Base-by-base conservation (phyloP, 257 asterid species). In the Petunia axillaris region DNA sequence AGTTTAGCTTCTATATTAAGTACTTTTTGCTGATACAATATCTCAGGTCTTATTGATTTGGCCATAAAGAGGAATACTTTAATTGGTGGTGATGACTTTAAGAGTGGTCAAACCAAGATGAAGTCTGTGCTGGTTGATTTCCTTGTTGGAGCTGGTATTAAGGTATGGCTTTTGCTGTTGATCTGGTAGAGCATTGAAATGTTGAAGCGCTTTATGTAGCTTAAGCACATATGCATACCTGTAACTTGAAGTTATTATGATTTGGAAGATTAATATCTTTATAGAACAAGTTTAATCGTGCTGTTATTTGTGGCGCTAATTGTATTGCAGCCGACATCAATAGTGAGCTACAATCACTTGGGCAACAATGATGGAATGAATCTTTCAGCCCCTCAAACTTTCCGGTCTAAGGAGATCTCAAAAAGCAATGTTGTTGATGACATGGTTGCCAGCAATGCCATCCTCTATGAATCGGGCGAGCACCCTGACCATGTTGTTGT, bases 91-190 rank as follows among this genome's bases (percentile, higher is more conserved):
- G 98, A 96, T 79, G 99, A 96, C 53, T 96, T 96, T 83, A 96
- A 96, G 93, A 96, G 99, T 81, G 99, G 99, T 10, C 99, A 96
- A 76, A 96, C 99, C 35, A 96, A 96, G 88, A 96, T 96, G 99
- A 96, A 96, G 78, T 96, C 99, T 0, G 99, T 92, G 75, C 94
- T 96, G 5, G 99, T 95, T 41, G 99, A 95, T 87, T 95, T 95
- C 87, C 98, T 95, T 11, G 99, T 96, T 71, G 98, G 99, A 48
- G 99, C 99, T 68, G 98, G 99, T 73, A 96, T 94, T 84, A 96
- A 96, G 97, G 99, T 93, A 88, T 16, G 16, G 39, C 62, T 40
- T 67, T n/a, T 43, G 55, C 54, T 67, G 39, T 67, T 67, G 8
- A 67, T 67, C 10, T 38, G 53, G 40, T 64, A 25, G n/a, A 39